Evolutionary conservation across 1,139 yeast species (phyloP).

Genomic region (Yamadazyma songkhlaensis): DNA sequence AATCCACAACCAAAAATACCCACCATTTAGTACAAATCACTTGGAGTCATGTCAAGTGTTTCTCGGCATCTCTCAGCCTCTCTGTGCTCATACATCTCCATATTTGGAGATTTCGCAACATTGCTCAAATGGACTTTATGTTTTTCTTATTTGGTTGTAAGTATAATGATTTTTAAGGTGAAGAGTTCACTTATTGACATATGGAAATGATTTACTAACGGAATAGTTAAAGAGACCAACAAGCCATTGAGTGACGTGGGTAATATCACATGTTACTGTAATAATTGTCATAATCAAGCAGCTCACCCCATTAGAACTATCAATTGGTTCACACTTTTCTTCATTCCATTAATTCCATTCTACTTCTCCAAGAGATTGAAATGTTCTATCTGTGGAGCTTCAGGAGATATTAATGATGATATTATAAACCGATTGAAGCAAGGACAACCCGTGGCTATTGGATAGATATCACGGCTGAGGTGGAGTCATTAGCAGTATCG

Average conservation of each 20-base stretch:
- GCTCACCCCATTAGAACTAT: slow-evolving; percentile 42
- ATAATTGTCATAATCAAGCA: slow-evolving; percentile 45
- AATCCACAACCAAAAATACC: no score
- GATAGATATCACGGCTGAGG: slow-evolving; percentile 14
- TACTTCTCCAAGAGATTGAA: slow-evolving; percentile 36
- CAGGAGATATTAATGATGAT: slow-evolving; percentile 33
- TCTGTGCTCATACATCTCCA: no score
- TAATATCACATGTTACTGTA: slow-evolving; percentile 30
- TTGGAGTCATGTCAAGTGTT: no score
- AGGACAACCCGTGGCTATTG: slow-evolving; percentile 46
- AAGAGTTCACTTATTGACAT: no score
- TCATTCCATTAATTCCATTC: slow-evolving; percentile 45
- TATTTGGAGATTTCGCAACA: no score
- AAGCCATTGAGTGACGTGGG: slow-evolving; percentile 29
- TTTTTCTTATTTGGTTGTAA: slow-evolving; percentile 32
- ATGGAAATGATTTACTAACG: neutral
- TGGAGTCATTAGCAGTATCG: no score
- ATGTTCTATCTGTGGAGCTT: slow-evolving; percentile 44
- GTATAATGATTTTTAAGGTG: slow-evolving; percentile 11
- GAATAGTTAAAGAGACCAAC: slow-evolving; percentile 27
- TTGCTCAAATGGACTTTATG: slow-evolving; percentile 23
- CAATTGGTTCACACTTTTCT: slow-evolving; percentile 43
- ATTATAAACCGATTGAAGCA: slow-evolving; percentile 30
- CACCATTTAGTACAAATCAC: no score
- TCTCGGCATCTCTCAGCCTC: no score